These are phyloP conservation scores for Paraphoma chrysanthemicola DNA, from an alignment of 2,329 filamentous ascomycete species.

Conservation along the genomic window DNA sequence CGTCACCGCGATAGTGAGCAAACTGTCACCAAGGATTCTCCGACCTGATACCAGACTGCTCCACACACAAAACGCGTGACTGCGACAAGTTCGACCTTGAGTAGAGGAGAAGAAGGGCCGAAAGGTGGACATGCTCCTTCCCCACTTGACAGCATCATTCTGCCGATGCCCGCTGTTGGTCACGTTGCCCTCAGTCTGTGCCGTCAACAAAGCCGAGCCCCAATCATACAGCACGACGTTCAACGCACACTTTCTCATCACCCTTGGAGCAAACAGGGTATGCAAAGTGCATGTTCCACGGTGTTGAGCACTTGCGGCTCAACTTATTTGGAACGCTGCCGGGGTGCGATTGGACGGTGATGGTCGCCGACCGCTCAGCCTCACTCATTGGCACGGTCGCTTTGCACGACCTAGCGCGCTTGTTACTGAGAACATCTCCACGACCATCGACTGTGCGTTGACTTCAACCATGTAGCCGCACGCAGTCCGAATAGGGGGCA, in stretches of 20 bases:
- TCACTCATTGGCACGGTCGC: conserved; percentile 31
- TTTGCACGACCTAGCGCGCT: conserved; percentile 8
- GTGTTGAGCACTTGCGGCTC: conserved; percentile 8
- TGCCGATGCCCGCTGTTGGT: neutral
- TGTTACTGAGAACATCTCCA: conserved; percentile 1
- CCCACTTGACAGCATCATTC: conserved; percentile 4
- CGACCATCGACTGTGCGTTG: conserved; percentile 2
- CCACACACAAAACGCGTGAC: neutral
- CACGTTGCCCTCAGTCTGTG: neutral
- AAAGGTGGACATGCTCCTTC: conserved; percentile 2
- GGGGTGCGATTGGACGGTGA: conserved; percentile 19
- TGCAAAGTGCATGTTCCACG: neutral
- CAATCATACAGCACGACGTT: neutral
- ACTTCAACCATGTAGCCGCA: conserved; percentile 14
- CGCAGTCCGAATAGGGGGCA: conserved; percentile 18
- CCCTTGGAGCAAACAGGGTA: conserved; percentile 3
- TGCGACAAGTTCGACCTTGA: neutral
- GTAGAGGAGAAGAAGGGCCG: neutral
- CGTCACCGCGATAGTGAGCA: conserved; percentile 34
- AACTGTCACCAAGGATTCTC: conserved; percentile 26
- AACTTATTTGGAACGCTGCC: conserved; percentile 9
- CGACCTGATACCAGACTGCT: conserved; percentile 6
- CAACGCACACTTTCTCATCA: neutral
- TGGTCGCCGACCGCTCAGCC: conserved; percentile 35
- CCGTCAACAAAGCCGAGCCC: neutral